phyloP scores from a whole-genome alignment of 2,329 filamentous ascomycete species.

The Exophiala oligosperma region DNA sequence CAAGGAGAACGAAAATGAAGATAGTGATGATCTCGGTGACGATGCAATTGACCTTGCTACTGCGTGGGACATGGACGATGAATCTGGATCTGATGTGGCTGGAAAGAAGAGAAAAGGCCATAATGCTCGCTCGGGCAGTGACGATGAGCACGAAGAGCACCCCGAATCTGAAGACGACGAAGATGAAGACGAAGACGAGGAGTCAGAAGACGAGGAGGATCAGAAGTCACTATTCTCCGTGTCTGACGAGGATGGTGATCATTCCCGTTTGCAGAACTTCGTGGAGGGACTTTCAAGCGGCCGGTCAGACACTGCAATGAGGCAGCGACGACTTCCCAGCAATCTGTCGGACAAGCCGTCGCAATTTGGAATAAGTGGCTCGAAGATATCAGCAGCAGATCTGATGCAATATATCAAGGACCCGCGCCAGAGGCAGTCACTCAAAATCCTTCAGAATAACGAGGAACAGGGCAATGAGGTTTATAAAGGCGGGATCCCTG shows the following conservation, averaged over 20 bases:
- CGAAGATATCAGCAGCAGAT: conserved; percentile 74
- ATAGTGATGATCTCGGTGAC: conserved; percentile 56
- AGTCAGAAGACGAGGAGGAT: conserved; percentile 48
- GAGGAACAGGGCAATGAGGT: conserved; percentile 56
- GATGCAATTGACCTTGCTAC: conserved; percentile 64
- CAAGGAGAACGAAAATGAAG: conserved; percentile 33
- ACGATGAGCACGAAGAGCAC: conserved; percentile 45
- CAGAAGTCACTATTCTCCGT: conserved; percentile 53
- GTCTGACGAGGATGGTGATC: conserved; percentile 52
- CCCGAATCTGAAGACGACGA: neutral
- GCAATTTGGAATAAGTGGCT: conserved; percentile 58
- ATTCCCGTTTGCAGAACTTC: conserved; percentile 66
- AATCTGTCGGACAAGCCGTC: conserved; percentile 63
- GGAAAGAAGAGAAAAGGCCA: conserved; percentile 34
- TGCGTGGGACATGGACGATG: conserved; percentile 58
- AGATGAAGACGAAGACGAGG: conserved; percentile 40
- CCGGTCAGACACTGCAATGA: conserved; percentile 19
- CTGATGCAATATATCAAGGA: conserved; percentile 72
- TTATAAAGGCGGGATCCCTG: conserved; percentile 55
- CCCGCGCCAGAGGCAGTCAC: conserved; percentile 71
- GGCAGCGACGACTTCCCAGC: conserved; percentile 38
- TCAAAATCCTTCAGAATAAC: conserved; percentile 72
- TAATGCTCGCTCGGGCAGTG: conserved; percentile 41
- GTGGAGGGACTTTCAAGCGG: conserved; percentile 44
- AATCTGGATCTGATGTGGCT: conserved; percentile 46